Percentiles rank a stretch among this genome's conserved stretches.
Conservation (phyloP, 805 yeast genomes). For the Metschnikowia borealis region DNA sequence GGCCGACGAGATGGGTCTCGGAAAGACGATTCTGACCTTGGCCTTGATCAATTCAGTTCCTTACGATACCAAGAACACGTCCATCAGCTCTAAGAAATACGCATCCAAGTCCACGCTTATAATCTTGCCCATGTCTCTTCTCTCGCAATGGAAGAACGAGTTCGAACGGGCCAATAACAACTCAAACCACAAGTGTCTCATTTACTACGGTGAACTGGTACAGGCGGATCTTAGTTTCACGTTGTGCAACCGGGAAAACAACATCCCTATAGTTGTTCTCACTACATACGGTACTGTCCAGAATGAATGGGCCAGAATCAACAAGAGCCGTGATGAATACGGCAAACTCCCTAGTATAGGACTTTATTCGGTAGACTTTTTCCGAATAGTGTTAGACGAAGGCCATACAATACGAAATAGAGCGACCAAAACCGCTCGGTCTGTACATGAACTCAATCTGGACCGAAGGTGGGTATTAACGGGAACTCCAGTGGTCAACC, state of each 20-base stretch:
- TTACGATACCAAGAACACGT: slow-evolving; percentile 32
- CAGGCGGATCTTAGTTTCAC: slow-evolving; percentile 46
- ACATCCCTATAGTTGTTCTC: slow-evolving; percentile 65
- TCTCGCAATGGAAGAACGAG: slow-evolving; percentile 90
- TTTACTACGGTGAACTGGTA: slow-evolving; percentile 72
- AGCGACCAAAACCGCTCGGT: slow-evolving; percentile 71
- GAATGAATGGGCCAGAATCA: slow-evolving; percentile 60
- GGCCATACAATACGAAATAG: slow-evolving; percentile 87
- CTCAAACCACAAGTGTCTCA: slow-evolving; percentile 42
- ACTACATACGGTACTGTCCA: slow-evolving; percentile 88
- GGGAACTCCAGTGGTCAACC: slow-evolving; percentile 89
- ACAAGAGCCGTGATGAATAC: slow-evolving; percentile 25
- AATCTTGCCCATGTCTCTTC: slow-evolving; percentile 84
- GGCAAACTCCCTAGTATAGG: slow-evolving; percentile 43
- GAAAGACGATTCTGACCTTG: slow-evolving; percentile 83
- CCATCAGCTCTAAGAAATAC: slow-evolving; percentile 33
- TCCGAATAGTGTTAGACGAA: slow-evolving; percentile 79
- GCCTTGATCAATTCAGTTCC: slow-evolving; percentile 69
- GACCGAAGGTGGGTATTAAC: slow-evolving; percentile 79
- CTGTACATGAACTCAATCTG: slow-evolving; percentile 64
- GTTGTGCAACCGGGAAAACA: slow-evolving; percentile 35
- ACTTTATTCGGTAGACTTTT: slow-evolving; percentile 66
- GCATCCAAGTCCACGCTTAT: slow-evolving; percentile 73
- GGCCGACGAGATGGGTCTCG: slow-evolving; percentile 97
- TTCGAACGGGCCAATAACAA: slow-evolving; percentile 55